Conservation (phyloP, 208 protist species). For the Trypanosomatidae sp. region DNA sequence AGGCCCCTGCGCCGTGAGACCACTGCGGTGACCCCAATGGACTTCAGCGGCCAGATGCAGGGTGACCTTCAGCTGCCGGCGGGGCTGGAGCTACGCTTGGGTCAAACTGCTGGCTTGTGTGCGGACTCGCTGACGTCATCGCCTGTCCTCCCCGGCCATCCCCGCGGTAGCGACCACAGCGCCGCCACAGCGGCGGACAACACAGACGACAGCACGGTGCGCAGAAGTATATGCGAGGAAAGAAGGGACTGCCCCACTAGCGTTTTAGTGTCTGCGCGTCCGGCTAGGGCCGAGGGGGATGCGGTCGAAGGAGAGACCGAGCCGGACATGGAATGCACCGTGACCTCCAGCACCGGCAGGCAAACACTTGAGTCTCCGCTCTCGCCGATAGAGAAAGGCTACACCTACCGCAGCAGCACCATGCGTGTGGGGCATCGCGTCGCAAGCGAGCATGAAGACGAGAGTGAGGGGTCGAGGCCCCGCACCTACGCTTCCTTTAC, state of each 20-base stretch:
- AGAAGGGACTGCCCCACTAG: not conserved
- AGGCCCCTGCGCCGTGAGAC: not conserved
- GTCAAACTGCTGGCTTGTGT: not conserved
- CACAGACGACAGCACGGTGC: constrained; percentile 6
- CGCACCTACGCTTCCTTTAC: not conserved
- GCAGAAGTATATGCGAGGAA: constrained; percentile 4
- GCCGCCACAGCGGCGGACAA: not conserved
- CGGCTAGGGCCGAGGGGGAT: not conserved
- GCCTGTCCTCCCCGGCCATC: not conserved
- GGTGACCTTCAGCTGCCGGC: not conserved
- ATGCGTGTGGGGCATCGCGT: not conserved
- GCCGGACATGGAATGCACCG: not conserved
- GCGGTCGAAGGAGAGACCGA: not conserved
- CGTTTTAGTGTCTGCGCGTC: not conserved
- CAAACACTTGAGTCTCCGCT: not conserved
- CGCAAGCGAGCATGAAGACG: not conserved
- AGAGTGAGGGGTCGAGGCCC: not conserved
- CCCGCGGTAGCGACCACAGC: not conserved
- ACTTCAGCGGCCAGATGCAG: not conserved
- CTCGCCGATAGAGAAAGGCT: not conserved
- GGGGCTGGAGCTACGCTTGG: not conserved
- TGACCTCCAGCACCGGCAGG: constrained; percentile 9
- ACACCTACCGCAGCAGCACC: not conserved
- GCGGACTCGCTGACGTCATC: not conserved
- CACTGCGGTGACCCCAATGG: not conserved